Evolutionary conservation across 2,329 filamentous ascomycete species (phyloP), one percentile per base, ranked within the genome.

Genomic region (Alternaria consortialis): DNA sequence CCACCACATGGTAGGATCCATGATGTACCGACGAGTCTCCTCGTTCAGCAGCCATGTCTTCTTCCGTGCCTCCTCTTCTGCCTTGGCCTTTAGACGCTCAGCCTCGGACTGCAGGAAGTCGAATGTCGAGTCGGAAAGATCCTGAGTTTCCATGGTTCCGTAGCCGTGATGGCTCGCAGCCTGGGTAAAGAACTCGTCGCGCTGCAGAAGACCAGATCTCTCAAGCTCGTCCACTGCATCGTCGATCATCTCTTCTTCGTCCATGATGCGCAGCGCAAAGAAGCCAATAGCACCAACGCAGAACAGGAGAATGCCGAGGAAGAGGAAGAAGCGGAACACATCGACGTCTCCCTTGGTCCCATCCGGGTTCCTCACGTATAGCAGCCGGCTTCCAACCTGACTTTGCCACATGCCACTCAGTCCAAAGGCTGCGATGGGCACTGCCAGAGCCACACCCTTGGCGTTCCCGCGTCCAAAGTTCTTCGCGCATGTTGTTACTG

Each of bases 401-500:
- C 93, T 96, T 80, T 95, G 86, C 91, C 95, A 97, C 91, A 99
- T 94, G 48, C 94, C 93, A 74, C 94, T 97, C 58, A 99, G 80
- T 0, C 95, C 95, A 76, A 97, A 97, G 7, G 92, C 90, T 0
- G 95, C 93, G 76, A 98, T 97, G 1, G 95, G 95, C 61, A 92
- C 85, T 1, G 94, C 94, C 56, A 99, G 84, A 62, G 96, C 94
- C 52, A 99, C 82, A 0, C 95, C 95, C 72, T 94, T 91, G 73
- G 96, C 90, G 73, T 90, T 91, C 4, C 93, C 93, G 62, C 91
- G 89, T 50, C 94, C 94, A 80, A 98, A 99, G 81, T 98, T 99
- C 87, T 99, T 99, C 36, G 95, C 95, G 74, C 93, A 97, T 0
- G 94, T 97, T 7, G 94, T 94, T n/a, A 99, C 90, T 2, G 93